Evolutionary conservation across 805 yeast genomes (phyloP).

Genomic region (Yarrowia keelungensis): DNA sequence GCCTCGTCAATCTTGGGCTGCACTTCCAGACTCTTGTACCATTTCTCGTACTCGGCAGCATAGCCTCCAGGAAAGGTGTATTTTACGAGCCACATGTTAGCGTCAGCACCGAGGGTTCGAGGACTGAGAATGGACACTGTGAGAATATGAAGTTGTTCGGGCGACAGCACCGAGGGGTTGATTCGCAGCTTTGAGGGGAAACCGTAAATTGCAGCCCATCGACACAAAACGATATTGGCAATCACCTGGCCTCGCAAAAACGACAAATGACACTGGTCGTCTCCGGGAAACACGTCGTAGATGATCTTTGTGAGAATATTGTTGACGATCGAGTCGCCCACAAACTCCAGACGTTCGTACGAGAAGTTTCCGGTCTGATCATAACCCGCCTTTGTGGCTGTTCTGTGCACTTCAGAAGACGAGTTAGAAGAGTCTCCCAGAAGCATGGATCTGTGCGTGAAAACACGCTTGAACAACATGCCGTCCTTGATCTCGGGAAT

Average conservation of each 20-base stretch:
- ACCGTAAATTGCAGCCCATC: constrained; percentile 73
- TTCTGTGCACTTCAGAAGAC: constrained; percentile 62
- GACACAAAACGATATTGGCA: constrained; percentile 71
- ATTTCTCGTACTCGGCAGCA: constrained; percentile 19
- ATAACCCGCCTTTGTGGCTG: constrained; percentile 3
- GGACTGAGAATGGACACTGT: constrained; percentile 22
- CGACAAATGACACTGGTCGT: constrained; percentile 82
- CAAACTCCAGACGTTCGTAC: constrained; percentile 87
- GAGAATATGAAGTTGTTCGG: constrained; percentile 28
- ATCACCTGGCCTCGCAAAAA: constrained; percentile 72
- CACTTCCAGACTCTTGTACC: background rate
- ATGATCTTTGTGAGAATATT: constrained; percentile 72
- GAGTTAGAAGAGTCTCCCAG: constrained; percentile 43
- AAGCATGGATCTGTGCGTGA: constrained; percentile 72
- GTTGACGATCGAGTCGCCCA: constrained; percentile 87
- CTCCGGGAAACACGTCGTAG: constrained; percentile 68
- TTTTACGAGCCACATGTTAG: constrained; percentile 30
- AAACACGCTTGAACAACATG: constrained; percentile 69
- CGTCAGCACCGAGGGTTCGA: constrained; percentile 6
- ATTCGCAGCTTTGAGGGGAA: constrained; percentile 22
- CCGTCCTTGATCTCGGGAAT: constrained; percentile 71
- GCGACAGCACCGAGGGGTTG: constrained; percentile 52
- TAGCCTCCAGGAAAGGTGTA: constrained; percentile 22
- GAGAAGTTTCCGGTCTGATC: constrained; percentile 62
- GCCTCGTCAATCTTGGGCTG: constrained; percentile 29